phyloP scores from a whole-genome alignment of 768 basidiomycete genomes.

The Leccinum uliginosum region DNA sequence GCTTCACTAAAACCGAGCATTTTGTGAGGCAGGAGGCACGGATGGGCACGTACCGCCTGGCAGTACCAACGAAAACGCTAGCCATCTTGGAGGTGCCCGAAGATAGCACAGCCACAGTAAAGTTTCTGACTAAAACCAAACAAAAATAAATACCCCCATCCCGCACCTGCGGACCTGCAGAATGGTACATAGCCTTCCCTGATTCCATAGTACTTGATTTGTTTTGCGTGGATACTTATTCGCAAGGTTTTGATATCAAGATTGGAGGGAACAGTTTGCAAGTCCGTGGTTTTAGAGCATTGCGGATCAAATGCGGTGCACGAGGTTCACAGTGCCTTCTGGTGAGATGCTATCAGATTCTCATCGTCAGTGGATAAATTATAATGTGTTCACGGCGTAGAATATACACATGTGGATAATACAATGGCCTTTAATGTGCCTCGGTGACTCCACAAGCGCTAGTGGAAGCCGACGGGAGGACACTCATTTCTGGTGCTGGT shows the following conservation, averaged over 20 bases:
- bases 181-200: background rate
- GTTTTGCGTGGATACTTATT: background rate
- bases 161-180: too few species aligned
- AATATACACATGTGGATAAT: background rate
- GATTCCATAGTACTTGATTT: background rate
- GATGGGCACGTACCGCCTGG: slow-evolving; percentile 9
- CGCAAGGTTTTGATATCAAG: background rate
- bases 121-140: slow-evolving; percentile 2
- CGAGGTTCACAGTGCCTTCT: background rate
- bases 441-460: background rate
- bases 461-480: background rate
- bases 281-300: background rate
- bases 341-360: background rate
- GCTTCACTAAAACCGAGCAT: slow-evolving; percentile 4
- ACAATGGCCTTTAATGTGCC: background rate
- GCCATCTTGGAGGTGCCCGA: slow-evolving; percentile 11
- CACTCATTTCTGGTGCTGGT: background rate
- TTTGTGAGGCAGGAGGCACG: background rate
- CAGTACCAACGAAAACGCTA: slow-evolving; percentile 7
- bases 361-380: background rate
- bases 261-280: background rate
- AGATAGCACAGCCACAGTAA: background rate
- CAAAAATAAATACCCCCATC: slow-evolving; percentile 9
- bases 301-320: background rate
- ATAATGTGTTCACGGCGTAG: background rate